Conservation (phyloP, 345 rosid genomes). For the Gossypium thurberi region DNA sequence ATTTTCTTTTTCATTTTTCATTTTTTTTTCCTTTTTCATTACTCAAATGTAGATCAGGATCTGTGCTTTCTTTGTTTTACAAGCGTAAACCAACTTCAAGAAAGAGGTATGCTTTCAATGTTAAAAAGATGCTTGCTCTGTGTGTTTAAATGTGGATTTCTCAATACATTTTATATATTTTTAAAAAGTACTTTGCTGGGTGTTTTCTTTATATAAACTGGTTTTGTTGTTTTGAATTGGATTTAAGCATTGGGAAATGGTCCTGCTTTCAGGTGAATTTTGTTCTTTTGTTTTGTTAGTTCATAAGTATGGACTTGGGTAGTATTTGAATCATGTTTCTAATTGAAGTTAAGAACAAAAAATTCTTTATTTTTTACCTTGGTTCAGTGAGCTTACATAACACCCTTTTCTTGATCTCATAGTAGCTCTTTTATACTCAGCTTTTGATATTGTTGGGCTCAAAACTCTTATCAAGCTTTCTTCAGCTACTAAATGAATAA, state of each 20-base stretch:
- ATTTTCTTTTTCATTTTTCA: too few relatives aligned
- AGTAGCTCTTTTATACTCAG: background rate
- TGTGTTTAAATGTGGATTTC: slow-evolving; percentile 1
- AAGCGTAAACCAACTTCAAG: background rate
- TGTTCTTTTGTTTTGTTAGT: background rate
- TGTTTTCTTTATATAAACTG: background rate
- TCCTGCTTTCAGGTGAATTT: slow-evolving; percentile 4
- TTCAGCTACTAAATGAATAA: background rate
- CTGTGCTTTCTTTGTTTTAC: slow-evolving; percentile 8
- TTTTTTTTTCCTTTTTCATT: background rate
- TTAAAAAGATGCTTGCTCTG: background rate
- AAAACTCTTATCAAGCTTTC: slow-evolving; percentile 4
- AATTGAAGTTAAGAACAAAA: background rate
- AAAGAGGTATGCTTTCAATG: slow-evolving; percentile 12
- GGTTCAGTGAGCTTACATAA: background rate
- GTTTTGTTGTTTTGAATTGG: slow-evolving; percentile 2
- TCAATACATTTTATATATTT: background rate
- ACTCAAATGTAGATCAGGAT: slow-evolving; percentile 1
- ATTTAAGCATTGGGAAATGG: background rate
- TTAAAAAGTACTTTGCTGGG: background rate
- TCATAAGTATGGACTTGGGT: background rate
- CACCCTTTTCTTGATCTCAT: background rate
- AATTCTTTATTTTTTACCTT: background rate
- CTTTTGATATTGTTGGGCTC: background rate
- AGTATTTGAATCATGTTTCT: background rate